Evolutionary conservation across 345 rosid species (phyloP), one percentile per base, ranked within the genome.

Genomic region (Camelina laxa): DNA sequence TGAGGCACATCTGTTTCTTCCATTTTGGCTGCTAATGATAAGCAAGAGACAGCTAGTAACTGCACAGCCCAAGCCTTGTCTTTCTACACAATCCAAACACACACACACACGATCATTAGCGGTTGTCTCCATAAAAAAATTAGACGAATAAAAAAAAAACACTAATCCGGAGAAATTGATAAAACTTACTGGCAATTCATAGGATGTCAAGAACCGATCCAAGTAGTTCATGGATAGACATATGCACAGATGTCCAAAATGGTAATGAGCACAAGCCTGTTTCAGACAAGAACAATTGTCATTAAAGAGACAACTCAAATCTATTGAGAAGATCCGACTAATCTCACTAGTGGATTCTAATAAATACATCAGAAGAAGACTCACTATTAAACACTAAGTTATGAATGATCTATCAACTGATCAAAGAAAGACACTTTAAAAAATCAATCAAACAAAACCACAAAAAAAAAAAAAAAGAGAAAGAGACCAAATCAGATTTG

Each of bases 1-100:
- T 79, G 76, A 51, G 90, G 93, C 71, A 85, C 79, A 73, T 84
- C 74, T 9, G 82, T 80, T 86, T 90, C 96, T 74, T 85, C 93
- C 85, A 90, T 70, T 83, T 90, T 90, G 60, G 89, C 86, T 38
- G 91, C 96, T 67, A 90, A 76, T 41, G 96, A 88, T 74, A 90
- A 82, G 80, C 93, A 90, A 65, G 93, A 82, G 7, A 88, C 93
- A 67, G 87, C 86, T 44, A 87, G 71, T 63, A 90, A 76, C 77
- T 85, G 93, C 77, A 82, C 80, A 65, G 70, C 82, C 96, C 91
- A 90, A 62, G 72, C 75, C 66, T 84, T 88, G 61, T 85, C 90
- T 60, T 73, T 85, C 93, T 88, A 74, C 48, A 8, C 45, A 60
- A 61, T 35, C 65, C 2, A 47, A 71, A 67, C 60, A 67, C 59